phyloP scores from a whole-genome alignment of 495 filamentous ascomycete genomes.

The Penicillium salamii region DNA sequence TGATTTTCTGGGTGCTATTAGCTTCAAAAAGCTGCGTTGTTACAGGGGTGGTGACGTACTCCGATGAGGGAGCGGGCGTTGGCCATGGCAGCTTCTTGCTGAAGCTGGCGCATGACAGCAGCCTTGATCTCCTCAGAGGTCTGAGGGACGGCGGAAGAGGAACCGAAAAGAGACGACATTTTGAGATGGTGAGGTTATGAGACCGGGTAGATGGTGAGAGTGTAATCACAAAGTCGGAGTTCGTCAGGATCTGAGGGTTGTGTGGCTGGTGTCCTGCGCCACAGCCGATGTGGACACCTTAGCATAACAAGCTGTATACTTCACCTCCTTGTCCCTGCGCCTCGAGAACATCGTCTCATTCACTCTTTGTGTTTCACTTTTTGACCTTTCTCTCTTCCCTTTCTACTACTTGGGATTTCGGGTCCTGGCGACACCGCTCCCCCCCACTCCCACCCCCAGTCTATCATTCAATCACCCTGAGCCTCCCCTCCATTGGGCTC shows the following conservation, averaged over 20 bases:
- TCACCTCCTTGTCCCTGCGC: slow-evolving; percentile 9
- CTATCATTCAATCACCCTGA: slow-evolving; percentile 22
- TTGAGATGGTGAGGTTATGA: slow-evolving; percentile 8
- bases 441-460: slow-evolving; percentile 19
- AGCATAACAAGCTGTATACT: slow-evolving; percentile 15
- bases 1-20: slow-evolving; percentile 69
- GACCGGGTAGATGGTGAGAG: background rate
- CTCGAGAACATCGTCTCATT: slow-evolving; percentile 13
- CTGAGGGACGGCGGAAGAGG: slow-evolving; percentile 26
- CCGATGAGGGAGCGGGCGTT: slow-evolving; percentile 75
- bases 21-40: background rate
- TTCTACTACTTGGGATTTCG: slow-evolving; percentile 14
- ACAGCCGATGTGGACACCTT: slow-evolving; percentile 38
- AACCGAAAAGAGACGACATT: slow-evolving; percentile 41
- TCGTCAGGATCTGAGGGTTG: slow-evolving; percentile 11
- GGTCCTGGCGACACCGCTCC: slow-evolving; percentile 32
- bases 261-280: slow-evolving; percentile 34
- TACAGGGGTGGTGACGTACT: slow-evolving; percentile 43
- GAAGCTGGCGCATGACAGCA: slow-evolving; percentile 69
- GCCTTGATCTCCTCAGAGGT: slow-evolving; percentile 62
- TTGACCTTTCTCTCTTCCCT: slow-evolving; percentile 11
- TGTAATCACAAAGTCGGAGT: slow-evolving; percentile 7
- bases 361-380: slow-evolving; percentile 18
- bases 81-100: slow-evolving; percentile 66
- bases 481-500: slow-evolving; percentile 18